Base-by-base conservation (phyloP, 257 asterid species). In the Gardenia jasminoides region DNA sequence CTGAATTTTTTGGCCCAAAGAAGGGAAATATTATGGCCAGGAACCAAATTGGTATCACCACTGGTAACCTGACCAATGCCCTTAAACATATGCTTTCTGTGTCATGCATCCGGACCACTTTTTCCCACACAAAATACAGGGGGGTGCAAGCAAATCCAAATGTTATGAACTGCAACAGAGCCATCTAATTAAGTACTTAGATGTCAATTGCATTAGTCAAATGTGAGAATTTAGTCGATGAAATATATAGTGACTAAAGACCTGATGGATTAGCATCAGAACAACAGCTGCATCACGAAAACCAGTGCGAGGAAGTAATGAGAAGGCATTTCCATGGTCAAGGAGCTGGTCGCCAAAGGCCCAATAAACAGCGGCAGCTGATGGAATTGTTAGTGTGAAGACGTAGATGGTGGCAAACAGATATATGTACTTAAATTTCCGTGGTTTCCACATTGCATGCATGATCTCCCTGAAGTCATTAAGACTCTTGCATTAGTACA, bases 391-490 rank as follows among this genome's bases (percentile, higher is more conserved):
- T 20, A 93, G 88, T 0, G 98, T 93, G 91, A 93, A 93, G 7
- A 93, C 98, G 80, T 90, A 93, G 6, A 93, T 43, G 3, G 98
- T 93, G 31, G 98, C 98, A 54, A 83, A 70, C 80, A 93, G 84
- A 84, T 93, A 93, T 52, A 89, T 90, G 84, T 85, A 82, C 90
- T 93, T 93, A 86, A 93, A 93, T 76, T 92, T 93, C 28, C 83
- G 90, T 24, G 98, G 97, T 77, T 93, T 93, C 98, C 98, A 93
- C 98, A 93, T 93, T 0, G 98, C 98, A 75, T 93, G 98, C 98
- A 93, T 93, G 69, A 93, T 88, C 84, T 93, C 97, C 83, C 98
- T 93, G 91, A 69, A 9, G 52, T 44, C 59, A 66, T 17, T n/a
- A 65, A 50, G 16, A 30, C 11, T 43, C 31, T 72, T 43, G 28